phyloP scores from a whole-genome alignment of 2,329 filamentous ascomycete genomes.

The Endothia cerciana region DNA sequence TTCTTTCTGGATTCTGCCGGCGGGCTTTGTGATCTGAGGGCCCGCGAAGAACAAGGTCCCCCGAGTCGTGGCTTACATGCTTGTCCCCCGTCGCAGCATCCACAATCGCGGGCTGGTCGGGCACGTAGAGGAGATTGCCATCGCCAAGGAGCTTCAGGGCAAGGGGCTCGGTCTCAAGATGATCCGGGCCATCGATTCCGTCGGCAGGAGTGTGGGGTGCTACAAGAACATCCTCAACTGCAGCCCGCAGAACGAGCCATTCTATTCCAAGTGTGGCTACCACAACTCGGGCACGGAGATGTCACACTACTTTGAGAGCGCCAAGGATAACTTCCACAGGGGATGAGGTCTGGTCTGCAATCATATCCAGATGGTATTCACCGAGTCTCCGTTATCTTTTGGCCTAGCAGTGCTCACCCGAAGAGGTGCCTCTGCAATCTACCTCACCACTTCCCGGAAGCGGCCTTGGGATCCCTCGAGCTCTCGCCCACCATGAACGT shows the following conservation, averaged over 20 bases:
- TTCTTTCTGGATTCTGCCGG: neutral
- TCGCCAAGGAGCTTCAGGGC: constrained; percentile 77
- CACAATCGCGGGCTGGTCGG: constrained; percentile 71
- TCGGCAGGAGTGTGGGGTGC: constrained; percentile 74
- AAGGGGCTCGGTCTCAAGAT: constrained; percentile 78
- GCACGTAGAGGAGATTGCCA: constrained; percentile 85
- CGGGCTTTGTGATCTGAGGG: too few species aligned
- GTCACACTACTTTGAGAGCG: constrained; percentile 28
- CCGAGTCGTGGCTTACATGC: neutral
- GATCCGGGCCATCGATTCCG: constrained; percentile 75
- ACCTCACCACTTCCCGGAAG: constrained; percentile 27
- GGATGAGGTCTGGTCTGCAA: constrained; percentile 12
- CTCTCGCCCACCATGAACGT: constrained; percentile 45
- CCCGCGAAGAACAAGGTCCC: too few species aligned
- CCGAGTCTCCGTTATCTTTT: too few species aligned
- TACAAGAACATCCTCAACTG: constrained; percentile 85
- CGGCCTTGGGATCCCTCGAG: constrained; percentile 35
- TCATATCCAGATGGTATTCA: neutral
- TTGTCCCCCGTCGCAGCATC: constrained; percentile 50
- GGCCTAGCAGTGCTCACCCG: neutral
- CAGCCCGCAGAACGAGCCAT: constrained; percentile 75
- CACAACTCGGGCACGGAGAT: constrained; percentile 28
- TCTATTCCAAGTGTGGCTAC: constrained; percentile 57
- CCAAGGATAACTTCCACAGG: constrained; percentile 24
- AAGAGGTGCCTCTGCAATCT: neutral